phyloP scores from a whole-genome alignment of 148 eudicot genomes.

The Chenopodium suecicum region DNA sequence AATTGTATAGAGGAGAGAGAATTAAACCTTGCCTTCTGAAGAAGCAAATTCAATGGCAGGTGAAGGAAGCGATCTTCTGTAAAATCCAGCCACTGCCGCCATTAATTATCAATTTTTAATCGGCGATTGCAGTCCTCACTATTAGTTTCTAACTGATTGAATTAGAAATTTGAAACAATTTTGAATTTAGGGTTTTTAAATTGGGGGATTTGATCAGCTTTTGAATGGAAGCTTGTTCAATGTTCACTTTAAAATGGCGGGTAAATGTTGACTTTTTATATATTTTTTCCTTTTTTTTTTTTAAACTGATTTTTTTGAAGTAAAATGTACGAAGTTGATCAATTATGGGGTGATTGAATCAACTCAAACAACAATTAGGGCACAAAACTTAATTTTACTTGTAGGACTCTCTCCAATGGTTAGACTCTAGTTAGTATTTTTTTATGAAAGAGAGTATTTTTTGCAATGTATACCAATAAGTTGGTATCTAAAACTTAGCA shows the following conservation, averaged over 20 bases:
- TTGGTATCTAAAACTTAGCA: too few species aligned
- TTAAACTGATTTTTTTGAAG: too few species aligned
- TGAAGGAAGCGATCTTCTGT: conserved; percentile 38
- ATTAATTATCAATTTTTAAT: neutral
- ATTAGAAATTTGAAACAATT: neutral
- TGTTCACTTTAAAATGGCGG: neutral
- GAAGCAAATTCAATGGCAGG: conserved; percentile 47
- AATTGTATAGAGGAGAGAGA: neutral
- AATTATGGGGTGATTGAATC: too few species aligned
- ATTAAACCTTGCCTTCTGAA: conserved; percentile 38
- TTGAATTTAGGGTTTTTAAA: neutral
- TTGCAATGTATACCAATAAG: too few species aligned
- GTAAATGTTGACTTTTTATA: neutral
- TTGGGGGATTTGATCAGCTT: too few species aligned
- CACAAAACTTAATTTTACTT: too few species aligned
- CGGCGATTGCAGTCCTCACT: neutral
- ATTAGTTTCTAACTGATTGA: neutral
- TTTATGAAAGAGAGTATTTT: too few species aligned
- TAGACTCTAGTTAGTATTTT: too few species aligned
- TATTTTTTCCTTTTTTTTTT: neutral
- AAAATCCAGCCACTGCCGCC: conserved; percentile 38
- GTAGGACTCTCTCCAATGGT: too few species aligned
- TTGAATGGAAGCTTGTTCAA: neutral
- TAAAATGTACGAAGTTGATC: too few species aligned
- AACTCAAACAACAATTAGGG: too few species aligned